Conservation (phyloP, 2,329 filamentous ascomycete species). For the Chaetomiaceae sp. region DNA sequence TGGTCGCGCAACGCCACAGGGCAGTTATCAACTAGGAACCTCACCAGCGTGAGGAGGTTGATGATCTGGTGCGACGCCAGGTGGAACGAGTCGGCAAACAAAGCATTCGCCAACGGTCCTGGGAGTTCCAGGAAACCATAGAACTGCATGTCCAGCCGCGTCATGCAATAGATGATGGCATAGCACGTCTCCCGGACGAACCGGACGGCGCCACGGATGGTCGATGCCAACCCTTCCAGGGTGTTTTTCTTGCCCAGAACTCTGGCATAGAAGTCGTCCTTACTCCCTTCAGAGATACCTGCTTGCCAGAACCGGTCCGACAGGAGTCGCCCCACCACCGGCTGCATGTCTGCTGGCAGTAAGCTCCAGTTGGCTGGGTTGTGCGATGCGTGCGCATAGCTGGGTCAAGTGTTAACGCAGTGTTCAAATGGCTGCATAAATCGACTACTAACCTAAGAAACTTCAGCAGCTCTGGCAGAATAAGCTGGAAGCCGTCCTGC, state of each 20-base stretch:
- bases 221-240: constrained; percentile 88
- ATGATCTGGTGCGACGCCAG: constrained; percentile 91
- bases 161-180: constrained; percentile 90
- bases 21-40: constrained; percentile 87
- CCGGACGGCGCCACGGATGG: constrained; percentile 80
- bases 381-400: constrained; percentile 86
- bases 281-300: constrained; percentile 90
- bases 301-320: constrained; percentile 98
- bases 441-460: constrained; percentile 58
- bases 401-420: constrained; percentile 28
- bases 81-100: constrained; percentile 75
- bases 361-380: constrained; percentile 78
- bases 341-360: constrained; percentile 67
- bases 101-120: constrained; percentile 70
- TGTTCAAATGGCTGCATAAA: background rate
- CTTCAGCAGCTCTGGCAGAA: constrained; percentile 80
- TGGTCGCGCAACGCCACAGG: constrained; percentile 68
- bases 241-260: constrained; percentile 85
- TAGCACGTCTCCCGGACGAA: constrained; percentile 92
- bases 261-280: constrained; percentile 91
- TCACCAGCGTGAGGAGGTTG: constrained; percentile 81
- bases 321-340: constrained; percentile 72
- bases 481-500: constrained; percentile 72
- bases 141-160: constrained; percentile 77
- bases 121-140: constrained; percentile 86